Conservation (phyloP, 2,329 filamentous ascomycete genomes). For the Sphaerulina vaccinii region DNA sequence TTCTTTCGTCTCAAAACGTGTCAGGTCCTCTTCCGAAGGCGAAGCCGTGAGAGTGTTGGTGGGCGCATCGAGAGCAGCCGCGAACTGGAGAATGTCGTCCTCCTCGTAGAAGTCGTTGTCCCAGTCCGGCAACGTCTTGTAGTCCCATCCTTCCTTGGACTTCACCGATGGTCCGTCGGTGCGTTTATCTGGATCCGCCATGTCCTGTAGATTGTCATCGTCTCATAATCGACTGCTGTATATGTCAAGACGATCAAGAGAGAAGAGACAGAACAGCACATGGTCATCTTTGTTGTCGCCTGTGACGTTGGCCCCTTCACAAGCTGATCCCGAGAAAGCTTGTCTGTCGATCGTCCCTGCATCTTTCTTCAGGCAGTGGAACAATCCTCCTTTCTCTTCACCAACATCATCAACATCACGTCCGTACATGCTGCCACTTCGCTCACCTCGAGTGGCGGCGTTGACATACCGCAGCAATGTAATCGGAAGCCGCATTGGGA, state of each 20-base stretch:
- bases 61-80: slow-evolving; percentile 76
- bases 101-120: slow-evolving; percentile 73
- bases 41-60: slow-evolving; percentile 54
- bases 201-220: slow-evolving; percentile 22
- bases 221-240: not conserved
- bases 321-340: not conserved
- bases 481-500: not conserved
- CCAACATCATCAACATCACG: not conserved
- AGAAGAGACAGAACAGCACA: too few species aligned
- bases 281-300: too few species aligned
- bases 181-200: slow-evolving; percentile 47
- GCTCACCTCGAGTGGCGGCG: not conserved
- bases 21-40: slow-evolving; percentile 59
- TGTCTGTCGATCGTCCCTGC: not conserved
- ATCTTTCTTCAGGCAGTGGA: not conserved
- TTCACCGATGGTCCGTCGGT: slow-evolving; percentile 52
- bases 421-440: slow-evolving; percentile 6
- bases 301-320: not conserved
- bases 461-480: not conserved
- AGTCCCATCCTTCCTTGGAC: slow-evolving; percentile 59
- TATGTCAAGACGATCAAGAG: too few species aligned
- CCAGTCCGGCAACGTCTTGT: slow-evolving; percentile 70
- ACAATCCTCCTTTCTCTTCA: not conserved
- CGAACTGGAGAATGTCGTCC: slow-evolving; percentile 74
- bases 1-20: slow-evolving; percentile 42